Conservation (phyloP, 768 basidiomycete genomes). For the Lepiota brunneoincarnata region DNA sequence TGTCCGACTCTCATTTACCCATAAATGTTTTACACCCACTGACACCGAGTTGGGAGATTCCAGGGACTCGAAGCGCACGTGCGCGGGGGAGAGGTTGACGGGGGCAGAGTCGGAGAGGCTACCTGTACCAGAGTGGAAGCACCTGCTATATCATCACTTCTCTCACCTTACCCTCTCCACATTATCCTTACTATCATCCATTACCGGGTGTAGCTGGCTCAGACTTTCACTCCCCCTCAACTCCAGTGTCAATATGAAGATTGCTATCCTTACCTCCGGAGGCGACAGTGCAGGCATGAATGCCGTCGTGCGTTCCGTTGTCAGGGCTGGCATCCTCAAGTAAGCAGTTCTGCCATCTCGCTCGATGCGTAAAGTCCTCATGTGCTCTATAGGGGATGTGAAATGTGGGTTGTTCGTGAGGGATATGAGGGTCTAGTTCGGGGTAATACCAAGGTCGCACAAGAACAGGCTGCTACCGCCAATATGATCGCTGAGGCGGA, state of each 20-base stretch:
- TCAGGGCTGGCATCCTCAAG: slow-evolving; percentile 91
- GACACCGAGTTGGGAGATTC: not conserved
- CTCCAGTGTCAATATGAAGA: slow-evolving; percentile 59
- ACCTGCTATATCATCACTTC: not conserved
- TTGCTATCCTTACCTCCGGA: slow-evolving; percentile 93
- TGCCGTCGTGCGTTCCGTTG: slow-evolving; percentile 89
- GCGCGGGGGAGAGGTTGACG: not conserved
- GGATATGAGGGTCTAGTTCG: slow-evolving; percentile 97
- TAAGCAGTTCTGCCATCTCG: slow-evolving; percentile 32
- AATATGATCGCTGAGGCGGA: slow-evolving; percentile 18
- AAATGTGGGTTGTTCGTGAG: slow-evolving; percentile 94
- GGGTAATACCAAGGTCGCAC: slow-evolving; percentile 60
- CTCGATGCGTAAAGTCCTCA: not conserved
- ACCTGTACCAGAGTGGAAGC: not conserved
- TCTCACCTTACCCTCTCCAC: not conserved
- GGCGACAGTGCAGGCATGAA: slow-evolving; percentile 99
- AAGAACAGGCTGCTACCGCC: slow-evolving; percentile 16
- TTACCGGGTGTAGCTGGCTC: not conserved
- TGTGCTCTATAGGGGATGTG: slow-evolving; percentile 70
- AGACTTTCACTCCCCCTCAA: not conserved
- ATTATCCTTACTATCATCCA: not conserved
- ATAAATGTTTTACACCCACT: not conserved
- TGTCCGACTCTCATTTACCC: not conserved
- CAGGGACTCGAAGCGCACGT: not conserved
- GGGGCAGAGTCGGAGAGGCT: not conserved